Base-by-base conservation (phyloP, 768 basidiomycete genomes). In the Russula abietina region DNA sequence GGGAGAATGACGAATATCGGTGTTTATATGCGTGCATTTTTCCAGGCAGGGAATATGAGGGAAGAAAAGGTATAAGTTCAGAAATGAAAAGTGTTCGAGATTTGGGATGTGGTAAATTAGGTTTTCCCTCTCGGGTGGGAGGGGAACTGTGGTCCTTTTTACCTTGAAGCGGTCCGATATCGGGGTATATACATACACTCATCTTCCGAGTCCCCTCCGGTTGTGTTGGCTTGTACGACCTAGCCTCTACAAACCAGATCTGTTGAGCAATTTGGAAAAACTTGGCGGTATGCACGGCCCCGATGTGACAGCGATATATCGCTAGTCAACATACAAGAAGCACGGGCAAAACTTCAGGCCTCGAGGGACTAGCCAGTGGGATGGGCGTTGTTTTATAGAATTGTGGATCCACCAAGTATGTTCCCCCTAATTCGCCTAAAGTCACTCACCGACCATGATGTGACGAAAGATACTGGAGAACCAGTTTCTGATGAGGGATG, bases 371-470 rank as follows among this genome's bases (percentile, higher is more conserved):
- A 7, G 76, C 93, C 41, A 74, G 71, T 39, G 86, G 85, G 72
- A 91, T 97, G 85, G 91, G 94, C 65, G 80, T 77, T 24, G 86
- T 1, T 94, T 97, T 69, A 94, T 67, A 82, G 83, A 66, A 86
- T 93, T 68, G 88, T 89, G 10, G 89, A 93, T 71, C 83, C 87
- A 54, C 89, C 89, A 61, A 73, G 92, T 92, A 71, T 64, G 89
- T 63, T 63, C 10, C 38, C 38, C 38, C 5, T 55, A 11, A 33
- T 33, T 33, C n/a, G n/a, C n/a, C n/a, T n/a, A 30, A 30, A 90
- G 65, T 79, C 92, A 14, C 83, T 78, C 1, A 11, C 33, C 33
- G 76, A 76, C 7, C 70, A 80, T 1, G 81, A 85, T 65, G 81
- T 86, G 59, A 77, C 79, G 16, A 83, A 81, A 60, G 67, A 71